A percentile compares a stretch with the other conserved stretches of the same genome.
phyloP scores from a whole-genome alignment of 148 eudicot species.

The Camellia granthamiana region DNA sequence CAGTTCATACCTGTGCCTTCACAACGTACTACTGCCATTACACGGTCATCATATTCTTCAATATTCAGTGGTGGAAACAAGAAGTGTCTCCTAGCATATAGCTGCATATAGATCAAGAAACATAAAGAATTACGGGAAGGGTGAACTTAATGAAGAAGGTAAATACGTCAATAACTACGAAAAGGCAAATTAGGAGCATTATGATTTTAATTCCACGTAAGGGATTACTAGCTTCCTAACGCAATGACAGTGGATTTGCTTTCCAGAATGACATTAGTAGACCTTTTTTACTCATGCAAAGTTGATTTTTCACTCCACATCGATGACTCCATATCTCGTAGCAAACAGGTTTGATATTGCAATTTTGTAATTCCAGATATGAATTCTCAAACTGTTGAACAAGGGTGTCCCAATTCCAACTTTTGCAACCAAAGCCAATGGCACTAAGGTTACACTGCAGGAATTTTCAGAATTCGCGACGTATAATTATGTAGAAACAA shows the following conservation, averaged over 20 bases:
- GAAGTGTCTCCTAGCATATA: slow-evolving; percentile 95
- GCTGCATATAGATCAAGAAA: slow-evolving; percentile 40
- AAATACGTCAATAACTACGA: not conserved
- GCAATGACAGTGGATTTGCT: not conserved
- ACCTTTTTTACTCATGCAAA: not conserved
- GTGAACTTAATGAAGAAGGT: not conserved
- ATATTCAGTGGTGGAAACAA: slow-evolving; percentile 82
- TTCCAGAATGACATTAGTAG: not conserved
- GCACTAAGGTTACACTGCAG: not conserved
- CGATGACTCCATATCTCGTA: not conserved
- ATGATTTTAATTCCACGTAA: not conserved
- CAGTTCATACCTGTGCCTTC: slow-evolving; percentile 77
- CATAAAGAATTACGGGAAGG: not conserved
- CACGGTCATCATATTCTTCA: slow-evolving; percentile 89
- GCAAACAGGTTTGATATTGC: not conserved
- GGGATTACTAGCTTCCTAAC: not conserved
- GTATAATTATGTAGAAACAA: too few species aligned
- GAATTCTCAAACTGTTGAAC: not conserved
- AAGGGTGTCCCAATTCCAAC: not conserved
- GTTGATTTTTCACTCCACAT: not conserved
- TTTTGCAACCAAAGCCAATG: not conserved
- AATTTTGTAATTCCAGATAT: not conserved
- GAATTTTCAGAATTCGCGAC: too few species aligned
- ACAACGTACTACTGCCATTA: slow-evolving; percentile 91
- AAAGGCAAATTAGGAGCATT: not conserved